Evolutionary conservation across 768 basidiomycete species (phyloP).

Genomic region (Mycena sanguinolenta): DNA sequence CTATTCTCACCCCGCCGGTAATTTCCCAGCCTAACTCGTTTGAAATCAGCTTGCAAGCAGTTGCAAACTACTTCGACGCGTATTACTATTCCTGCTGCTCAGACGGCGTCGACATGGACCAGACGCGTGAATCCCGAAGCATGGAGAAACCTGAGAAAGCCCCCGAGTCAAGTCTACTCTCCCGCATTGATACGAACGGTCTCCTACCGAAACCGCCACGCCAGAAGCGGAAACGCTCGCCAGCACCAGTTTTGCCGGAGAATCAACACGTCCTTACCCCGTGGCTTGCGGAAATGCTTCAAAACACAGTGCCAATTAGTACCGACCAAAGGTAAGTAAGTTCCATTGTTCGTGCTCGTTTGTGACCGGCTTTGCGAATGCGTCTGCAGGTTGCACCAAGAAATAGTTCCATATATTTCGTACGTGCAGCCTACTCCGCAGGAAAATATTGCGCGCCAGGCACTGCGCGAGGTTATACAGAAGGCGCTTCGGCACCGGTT

Average conservation of each 20-base stretch:
- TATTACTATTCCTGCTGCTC: background rate
- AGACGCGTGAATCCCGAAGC: constrained; percentile 13
- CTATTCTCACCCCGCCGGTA: background rate
- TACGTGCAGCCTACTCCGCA: constrained; percentile 67
- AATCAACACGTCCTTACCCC: constrained; percentile 31
- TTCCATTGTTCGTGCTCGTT: background rate
- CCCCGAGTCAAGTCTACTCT: background rate
- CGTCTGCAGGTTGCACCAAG: constrained; percentile 67
- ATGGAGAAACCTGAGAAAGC: background rate
- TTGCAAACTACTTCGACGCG: background rate
- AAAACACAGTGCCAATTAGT: background rate
- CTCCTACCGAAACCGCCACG: constrained; percentile 14
- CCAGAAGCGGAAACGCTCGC: constrained; percentile 35
- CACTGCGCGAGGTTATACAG: constrained; percentile 61
- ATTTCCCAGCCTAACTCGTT: background rate
- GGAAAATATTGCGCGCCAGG: constrained; percentile 62
- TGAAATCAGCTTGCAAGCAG: too few relatives aligned
- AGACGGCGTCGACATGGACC: constrained; percentile 4
- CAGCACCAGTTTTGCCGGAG: constrained; percentile 23
- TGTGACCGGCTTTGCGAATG: background rate
- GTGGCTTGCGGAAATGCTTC: constrained; percentile 21
- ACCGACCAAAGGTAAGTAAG: constrained; percentile 25
- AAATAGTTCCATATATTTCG: constrained; percentile 68
- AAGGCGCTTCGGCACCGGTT: constrained; percentile 60
- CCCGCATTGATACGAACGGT: background rate